Conservation (phyloP, 768 basidiomycete species). For the Leucosporidium creatinivorum region DNA sequence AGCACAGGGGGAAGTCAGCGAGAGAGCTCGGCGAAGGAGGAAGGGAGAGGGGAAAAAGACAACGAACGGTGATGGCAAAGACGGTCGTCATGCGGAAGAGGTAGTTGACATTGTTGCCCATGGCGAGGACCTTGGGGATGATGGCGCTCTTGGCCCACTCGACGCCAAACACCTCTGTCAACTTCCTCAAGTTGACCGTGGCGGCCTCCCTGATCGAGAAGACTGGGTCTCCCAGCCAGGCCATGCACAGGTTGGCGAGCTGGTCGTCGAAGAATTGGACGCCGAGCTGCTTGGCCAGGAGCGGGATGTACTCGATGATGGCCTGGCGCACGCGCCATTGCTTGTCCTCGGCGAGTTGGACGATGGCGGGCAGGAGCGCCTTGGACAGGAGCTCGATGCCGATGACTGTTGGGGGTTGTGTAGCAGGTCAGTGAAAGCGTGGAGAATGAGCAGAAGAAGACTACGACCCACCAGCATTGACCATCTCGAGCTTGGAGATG, state of each 20-base stretch:
- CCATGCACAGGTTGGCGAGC: slow-evolving; percentile 94
- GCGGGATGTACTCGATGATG: slow-evolving; percentile 98
- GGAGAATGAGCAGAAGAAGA: no score
- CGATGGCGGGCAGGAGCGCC: slow-evolving; percentile 91
- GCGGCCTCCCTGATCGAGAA: slow-evolving; percentile 99
- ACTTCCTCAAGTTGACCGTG: slow-evolving; percentile 87
- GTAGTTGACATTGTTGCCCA: slow-evolving; percentile 96
- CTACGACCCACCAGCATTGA: slow-evolving; percentile 66
- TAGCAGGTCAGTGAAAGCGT: not conserved
- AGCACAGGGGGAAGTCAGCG: not conserved
- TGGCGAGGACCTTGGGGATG: slow-evolving; percentile 91
- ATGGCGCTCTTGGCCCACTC: slow-evolving; percentile 93
- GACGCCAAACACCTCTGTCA: slow-evolving; percentile 96
- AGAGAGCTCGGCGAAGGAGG: not conserved
- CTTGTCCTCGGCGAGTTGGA: slow-evolving; percentile 97
- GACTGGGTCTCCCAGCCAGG: slow-evolving; percentile 96
- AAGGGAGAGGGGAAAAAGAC: not conserved
- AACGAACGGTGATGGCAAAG: slow-evolving; percentile 85
- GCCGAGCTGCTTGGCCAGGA: slow-evolving; percentile 94
- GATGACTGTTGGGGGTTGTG: slow-evolving; percentile 60
- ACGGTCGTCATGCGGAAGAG: slow-evolving; percentile 98
- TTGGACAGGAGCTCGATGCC: slow-evolving; percentile 91
- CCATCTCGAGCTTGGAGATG: slow-evolving; percentile 95
- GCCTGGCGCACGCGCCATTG: slow-evolving; percentile 99
- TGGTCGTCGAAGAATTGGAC: slow-evolving; percentile 97